Conservation (phyloP, 2,329 filamentous ascomycete genomes). For the Fusarium austroafricanum region DNA sequence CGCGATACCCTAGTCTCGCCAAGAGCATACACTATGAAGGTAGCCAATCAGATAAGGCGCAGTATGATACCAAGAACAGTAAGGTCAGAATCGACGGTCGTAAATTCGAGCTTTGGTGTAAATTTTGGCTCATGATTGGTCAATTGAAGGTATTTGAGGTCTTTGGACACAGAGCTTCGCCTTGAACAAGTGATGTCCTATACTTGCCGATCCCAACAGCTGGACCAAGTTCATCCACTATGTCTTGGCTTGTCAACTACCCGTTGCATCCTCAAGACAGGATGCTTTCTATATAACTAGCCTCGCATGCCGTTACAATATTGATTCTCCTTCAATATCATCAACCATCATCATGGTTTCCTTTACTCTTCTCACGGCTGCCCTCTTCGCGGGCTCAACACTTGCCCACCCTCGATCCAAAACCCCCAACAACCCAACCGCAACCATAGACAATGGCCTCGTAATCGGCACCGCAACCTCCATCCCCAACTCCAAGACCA, state of each 20-base stretch:
- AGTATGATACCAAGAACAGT: background rate
- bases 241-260: background rate
- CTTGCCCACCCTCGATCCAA: background rate
- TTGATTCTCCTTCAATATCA: background rate
- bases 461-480: constrained; percentile 34
- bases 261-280: background rate
- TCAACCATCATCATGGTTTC: constrained; percentile 13
- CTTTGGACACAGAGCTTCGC: background rate
- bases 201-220: background rate
- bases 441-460: constrained; percentile 31
- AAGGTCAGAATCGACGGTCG: constrained; percentile 2
- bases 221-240: background rate
- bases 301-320: rapidly evolving
- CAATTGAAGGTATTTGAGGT: background rate
- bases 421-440: constrained; percentile 16
- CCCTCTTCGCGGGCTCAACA: background rate
- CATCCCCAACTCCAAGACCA: constrained; percentile 21
- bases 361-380: background rate
- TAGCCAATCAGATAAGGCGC: constrained; percentile 16
- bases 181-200: background rate
- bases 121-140: background rate
- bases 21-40: background rate
- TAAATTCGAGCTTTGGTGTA: background rate
- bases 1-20: constrained; percentile 5
- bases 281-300: background rate